phyloP scores from a whole-genome alignment of 2,329 filamentous ascomycete species.

The Ascochyta lentis region DNA sequence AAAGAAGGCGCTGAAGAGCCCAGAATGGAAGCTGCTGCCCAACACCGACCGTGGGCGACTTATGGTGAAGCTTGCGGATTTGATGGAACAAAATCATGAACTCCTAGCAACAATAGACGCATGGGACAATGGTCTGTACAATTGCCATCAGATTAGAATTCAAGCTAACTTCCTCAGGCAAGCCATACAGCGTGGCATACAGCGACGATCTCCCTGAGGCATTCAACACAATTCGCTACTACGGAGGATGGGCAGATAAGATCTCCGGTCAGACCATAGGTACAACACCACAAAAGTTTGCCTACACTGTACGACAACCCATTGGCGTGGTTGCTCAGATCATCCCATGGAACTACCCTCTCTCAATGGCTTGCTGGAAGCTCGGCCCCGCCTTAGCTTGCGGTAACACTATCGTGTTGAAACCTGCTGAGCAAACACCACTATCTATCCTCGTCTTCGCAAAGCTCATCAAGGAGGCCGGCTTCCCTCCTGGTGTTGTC shows the following conservation, averaged over 20 bases:
- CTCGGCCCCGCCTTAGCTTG: slow-evolving; percentile 63
- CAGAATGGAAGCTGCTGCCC: slow-evolving; percentile 29
- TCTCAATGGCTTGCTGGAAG: slow-evolving; percentile 56
- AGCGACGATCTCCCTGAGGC: slow-evolving; percentile 67
- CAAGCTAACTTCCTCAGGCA: too few species aligned
- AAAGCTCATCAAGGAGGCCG: slow-evolving; percentile 44
- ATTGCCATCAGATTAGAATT: too few species aligned
- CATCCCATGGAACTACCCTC: slow-evolving; percentile 53
- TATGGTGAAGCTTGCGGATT: slow-evolving; percentile 34
- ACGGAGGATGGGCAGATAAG: slow-evolving; percentile 79
- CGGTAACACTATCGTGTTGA: slow-evolving; percentile 62
- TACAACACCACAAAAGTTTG: slow-evolving; percentile 70
- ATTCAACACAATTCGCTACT: slow-evolving; percentile 68
- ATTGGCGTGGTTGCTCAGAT: slow-evolving; percentile 50
- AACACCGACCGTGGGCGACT: slow-evolving; percentile 28
- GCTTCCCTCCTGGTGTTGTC: slow-evolving; percentile 52
- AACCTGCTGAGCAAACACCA: slow-evolving; percentile 62
- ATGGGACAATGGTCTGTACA: too few species aligned
- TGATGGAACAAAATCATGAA: slow-evolving; percentile 30
- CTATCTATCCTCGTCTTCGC: slow-evolving; percentile 42
- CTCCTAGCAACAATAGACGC: slow-evolving; percentile 8
- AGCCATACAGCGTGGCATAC: slow-evolving; percentile 50
- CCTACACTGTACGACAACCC: slow-evolving; percentile 76
- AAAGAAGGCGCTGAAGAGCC: slow-evolving; percentile 28
- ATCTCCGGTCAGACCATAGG: slow-evolving; percentile 75